A percentile compares a stretch with the other conserved stretches of the same genome.
Conservation (phyloP, 192 early-diverging fungal genomes). For the Coemansia sp. region DNA sequence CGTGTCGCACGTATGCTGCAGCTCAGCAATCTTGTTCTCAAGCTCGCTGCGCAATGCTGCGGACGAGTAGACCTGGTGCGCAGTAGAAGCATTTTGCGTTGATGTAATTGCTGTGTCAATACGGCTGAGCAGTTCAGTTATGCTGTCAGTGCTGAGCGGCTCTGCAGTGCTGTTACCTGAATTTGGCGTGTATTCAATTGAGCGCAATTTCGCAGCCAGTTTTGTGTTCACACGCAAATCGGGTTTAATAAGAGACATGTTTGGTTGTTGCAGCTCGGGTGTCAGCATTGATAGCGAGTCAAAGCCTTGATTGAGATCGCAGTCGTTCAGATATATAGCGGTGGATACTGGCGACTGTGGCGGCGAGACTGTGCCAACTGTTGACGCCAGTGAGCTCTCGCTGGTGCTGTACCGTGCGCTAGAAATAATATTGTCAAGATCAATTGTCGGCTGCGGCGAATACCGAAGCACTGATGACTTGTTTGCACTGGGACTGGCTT, state of each 20-base stretch:
- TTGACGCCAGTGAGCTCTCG: conserved; percentile 1
- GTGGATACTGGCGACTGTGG: conserved; percentile 16
- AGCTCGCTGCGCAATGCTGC: conserved; percentile 17
- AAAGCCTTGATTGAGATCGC: background rate
- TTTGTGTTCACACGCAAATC: conserved; percentile 17
- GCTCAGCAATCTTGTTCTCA: conserved; percentile 17
- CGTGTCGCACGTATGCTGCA: conserved; percentile 16
- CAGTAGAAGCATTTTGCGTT: conserved; percentile 8
- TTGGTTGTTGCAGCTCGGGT: background rate
- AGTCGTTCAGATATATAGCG: conserved; percentile 9
- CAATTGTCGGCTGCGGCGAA: conserved; percentile 30
- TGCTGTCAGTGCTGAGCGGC: conserved; percentile 29
- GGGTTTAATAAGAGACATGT: background rate
- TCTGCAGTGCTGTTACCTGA: background rate
- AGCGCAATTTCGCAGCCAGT: conserved; percentile 5
- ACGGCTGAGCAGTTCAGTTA: conserved; percentile 33
- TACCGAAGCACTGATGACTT: conserved; percentile 21
- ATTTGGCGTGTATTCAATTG: background rate
- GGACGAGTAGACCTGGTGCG: conserved; percentile 7
- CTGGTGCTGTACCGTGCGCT: background rate
- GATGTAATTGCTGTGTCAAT: conserved; percentile 25
- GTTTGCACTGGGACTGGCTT: conserved; percentile 2
- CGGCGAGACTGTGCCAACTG: conserved; percentile 7
- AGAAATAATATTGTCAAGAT: conserved; percentile 22
- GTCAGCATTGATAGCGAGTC: conserved; percentile 15